phyloP scores from a whole-genome alignment of 768 basidiomycete genomes.

The Leccinum subtestaceum region DNA sequence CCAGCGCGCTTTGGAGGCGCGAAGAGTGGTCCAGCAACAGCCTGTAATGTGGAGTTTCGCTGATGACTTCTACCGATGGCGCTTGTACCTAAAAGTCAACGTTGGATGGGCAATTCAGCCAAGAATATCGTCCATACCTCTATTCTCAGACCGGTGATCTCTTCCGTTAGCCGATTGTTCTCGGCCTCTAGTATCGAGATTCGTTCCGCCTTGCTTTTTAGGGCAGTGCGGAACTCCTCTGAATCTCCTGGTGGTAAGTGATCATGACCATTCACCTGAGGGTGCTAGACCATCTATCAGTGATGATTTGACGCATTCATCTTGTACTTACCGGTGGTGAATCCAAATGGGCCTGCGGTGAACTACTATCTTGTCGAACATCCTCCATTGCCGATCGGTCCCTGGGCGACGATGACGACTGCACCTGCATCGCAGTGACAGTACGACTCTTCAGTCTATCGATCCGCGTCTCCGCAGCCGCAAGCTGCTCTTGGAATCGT shows the following conservation, averaged over 20 bases:
- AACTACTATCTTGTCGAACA: conserved; percentile 40
- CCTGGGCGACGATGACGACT: conserved; percentile 32
- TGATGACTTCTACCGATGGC: conserved; percentile 44
- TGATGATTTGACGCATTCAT: conserved; percentile 25
- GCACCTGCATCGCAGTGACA: conserved; percentile 46
- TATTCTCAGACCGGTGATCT: conserved; percentile 43
- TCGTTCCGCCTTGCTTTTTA: conserved; percentile 37
- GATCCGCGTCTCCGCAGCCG: conserved; percentile 55
- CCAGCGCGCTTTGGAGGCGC: conserved; percentile 41
- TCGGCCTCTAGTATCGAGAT: conserved; percentile 50
- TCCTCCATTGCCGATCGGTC: conserved; percentile 31
- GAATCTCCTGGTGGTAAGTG: conserved; percentile 41
- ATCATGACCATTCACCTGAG: conserved; percentile 39
- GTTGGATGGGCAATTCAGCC: not conserved
- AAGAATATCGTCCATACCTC: conserved; percentile 36
- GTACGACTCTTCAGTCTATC: conserved; percentile 59
- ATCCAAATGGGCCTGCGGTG: conserved; percentile 47
- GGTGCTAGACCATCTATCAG: conserved; percentile 44
- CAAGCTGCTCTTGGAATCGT: conserved; percentile 48
- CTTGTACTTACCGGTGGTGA: conserved; percentile 70
- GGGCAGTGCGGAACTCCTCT: conserved; percentile 33
- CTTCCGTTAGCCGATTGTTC: conserved; percentile 42
- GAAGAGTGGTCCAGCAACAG: conserved; percentile 53
- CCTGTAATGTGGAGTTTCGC: conserved; percentile 53
- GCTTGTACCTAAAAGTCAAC: conserved; percentile 35